Conservation (phyloP, 148 eudicot genomes). For the Cornus florida region DNA sequence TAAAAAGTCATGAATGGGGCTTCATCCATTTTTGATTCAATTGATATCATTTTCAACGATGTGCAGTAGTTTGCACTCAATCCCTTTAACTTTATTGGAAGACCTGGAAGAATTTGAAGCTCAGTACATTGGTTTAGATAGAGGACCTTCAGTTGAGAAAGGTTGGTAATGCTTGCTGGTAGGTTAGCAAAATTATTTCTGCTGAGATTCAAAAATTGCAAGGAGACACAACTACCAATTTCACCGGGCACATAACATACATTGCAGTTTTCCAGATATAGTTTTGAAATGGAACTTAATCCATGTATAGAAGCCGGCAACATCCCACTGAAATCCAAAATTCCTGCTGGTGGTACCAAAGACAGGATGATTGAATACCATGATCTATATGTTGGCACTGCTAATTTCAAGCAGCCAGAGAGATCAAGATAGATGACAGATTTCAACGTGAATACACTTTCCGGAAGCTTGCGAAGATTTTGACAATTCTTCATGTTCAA, state of each 20-base stretch:
- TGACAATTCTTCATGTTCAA: not conserved
- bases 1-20: not conserved
- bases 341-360: not conserved
- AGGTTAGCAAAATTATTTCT: too few species aligned
- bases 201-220: too few species aligned
- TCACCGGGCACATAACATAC: too few species aligned
- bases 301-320: not conserved
- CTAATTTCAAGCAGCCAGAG: conserved; percentile 1
- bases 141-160: too few species aligned
- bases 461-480: not conserved
- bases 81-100: not conserved
- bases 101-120: not conserved
- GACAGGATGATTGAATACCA: not conserved
- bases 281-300: not conserved
- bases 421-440: not conserved
- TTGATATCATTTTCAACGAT: not conserved
- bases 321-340: not conserved
- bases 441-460: not conserved
- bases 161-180: too few species aligned
- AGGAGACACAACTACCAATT: too few species aligned
- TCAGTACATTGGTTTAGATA: not conserved
- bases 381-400: not conserved
- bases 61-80: not conserved
- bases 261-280: too few species aligned
- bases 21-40: not conserved